Evolutionary conservation across 495 filamentous ascomycete genomes (phyloP).

Genomic region (Rostrohypoxylon terebratum): DNA sequence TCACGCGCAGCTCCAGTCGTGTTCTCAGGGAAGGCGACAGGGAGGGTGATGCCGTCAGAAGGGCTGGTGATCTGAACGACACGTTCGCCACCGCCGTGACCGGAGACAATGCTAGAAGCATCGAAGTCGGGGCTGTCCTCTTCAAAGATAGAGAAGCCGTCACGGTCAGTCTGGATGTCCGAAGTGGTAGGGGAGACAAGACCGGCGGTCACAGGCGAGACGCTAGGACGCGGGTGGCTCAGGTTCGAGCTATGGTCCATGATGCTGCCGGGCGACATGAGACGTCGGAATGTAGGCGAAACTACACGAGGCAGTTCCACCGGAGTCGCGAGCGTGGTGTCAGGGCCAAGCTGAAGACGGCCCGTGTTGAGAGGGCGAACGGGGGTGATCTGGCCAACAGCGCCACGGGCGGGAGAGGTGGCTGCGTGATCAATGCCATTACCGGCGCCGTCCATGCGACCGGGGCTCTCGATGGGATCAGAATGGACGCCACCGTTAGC

Average conservation of each 20-base stretch:
- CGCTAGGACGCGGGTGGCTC: background rate
- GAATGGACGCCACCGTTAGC: background rate
- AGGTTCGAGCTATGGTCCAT: background rate
- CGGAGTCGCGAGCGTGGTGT: background rate
- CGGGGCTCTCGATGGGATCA: background rate
- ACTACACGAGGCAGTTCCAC: background rate
- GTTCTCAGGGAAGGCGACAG: background rate
- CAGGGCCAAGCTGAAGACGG: background rate
- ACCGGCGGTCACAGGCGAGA: background rate
- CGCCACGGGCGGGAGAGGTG: background rate
- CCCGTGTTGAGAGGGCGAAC: background rate
- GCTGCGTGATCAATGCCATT: background rate
- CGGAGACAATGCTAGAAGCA: background rate
- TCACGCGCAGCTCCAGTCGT: background rate
- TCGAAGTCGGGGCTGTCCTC: background rate
- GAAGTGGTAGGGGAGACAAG: background rate
- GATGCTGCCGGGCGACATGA: background rate
- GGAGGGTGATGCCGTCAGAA: background rate
- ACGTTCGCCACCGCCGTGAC: background rate
- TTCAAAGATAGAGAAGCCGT: background rate
- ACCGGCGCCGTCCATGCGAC: background rate
- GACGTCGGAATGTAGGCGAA: background rate
- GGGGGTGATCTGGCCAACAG: background rate
- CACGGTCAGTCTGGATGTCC: background rate
- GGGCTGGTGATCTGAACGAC: background rate